Conservation (phyloP, 345 rosid species). For the Carallia pectinifolia region DNA sequence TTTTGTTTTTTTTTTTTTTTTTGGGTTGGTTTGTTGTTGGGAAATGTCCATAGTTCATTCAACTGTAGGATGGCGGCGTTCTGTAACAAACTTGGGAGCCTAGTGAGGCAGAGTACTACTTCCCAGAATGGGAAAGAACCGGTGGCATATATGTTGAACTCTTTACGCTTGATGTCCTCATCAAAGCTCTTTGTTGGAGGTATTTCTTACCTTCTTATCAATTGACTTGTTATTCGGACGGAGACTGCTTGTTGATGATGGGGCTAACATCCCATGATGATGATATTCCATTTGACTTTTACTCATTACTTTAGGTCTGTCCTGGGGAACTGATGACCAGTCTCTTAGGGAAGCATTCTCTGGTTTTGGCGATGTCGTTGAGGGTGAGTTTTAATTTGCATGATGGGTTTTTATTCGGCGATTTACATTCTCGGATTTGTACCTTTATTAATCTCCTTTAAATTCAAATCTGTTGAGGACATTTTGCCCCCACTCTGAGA, state of each 20-base stretch:
- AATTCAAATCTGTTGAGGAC: no score
- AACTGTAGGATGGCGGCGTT: slow-evolving; percentile 74
- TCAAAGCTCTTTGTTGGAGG: slow-evolving; percentile 83
- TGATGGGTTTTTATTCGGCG: neutral
- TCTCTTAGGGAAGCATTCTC: slow-evolving; percentile 45
- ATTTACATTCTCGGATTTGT: no score
- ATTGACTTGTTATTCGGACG: neutral
- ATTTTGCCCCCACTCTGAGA: no score
- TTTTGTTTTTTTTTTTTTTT: no score
- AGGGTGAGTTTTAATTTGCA: slow-evolving; percentile 20
- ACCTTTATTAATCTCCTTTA: no score
- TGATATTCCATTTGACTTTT: neutral
- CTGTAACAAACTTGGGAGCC: slow-evolving; percentile 51
- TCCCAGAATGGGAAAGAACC: slow-evolving; percentile 44
- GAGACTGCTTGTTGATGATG: neutral
- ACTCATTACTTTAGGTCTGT: slow-evolving; percentile 27
- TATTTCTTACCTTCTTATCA: slow-evolving; percentile 4
- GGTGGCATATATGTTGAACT: slow-evolving; percentile 48
- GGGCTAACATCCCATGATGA: no score
- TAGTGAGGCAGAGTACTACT: slow-evolving; percentile 42
- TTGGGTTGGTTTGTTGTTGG: no score
- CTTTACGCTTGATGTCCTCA: slow-evolving; percentile 54
- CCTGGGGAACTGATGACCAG: slow-evolving; percentile 35
- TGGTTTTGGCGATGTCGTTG: slow-evolving; percentile 38
- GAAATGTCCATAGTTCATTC: no score